Evolutionary conservation across 2,329 filamentous ascomycete genomes (phyloP).

Genomic region (Curvularia spicifera): DNA sequence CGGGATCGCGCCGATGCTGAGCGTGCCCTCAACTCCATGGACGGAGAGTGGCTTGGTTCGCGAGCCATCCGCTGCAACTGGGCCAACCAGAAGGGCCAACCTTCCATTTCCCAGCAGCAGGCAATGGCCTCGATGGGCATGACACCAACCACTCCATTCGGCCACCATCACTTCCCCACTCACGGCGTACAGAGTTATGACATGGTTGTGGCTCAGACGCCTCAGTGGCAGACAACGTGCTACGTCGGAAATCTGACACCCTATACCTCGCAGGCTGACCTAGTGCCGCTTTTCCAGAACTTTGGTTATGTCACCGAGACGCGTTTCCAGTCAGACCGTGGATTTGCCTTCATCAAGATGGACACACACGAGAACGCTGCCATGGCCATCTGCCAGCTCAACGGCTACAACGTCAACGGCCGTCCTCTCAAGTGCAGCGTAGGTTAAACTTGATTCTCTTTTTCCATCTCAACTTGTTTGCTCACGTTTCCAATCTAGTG

Average conservation of each 20-base stretch:
- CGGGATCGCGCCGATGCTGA: conserved; percentile 92
- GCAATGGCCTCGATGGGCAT: conserved; percentile 97
- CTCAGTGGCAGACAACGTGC: conserved; percentile 96
- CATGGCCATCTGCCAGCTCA: conserved; percentile 97
- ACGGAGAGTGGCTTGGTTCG: conserved; percentile 98
- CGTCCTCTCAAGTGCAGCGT: conserved; percentile 98
- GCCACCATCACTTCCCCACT: conserved; percentile 96
- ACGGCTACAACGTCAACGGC: conserved; percentile 97
- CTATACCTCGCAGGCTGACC: conserved; percentile 94
- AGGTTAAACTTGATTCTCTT: conserved; percentile 57
- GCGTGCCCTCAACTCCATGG: conserved; percentile 96
- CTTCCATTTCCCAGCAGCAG: conserved; percentile 96
- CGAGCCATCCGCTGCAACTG: conserved; percentile 99
- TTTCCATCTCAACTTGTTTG: conserved; percentile 20
- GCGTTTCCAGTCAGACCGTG: conserved; percentile 95
- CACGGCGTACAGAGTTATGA: conserved; percentile 97
- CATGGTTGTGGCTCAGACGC: conserved; percentile 93
- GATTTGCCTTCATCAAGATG: conserved; percentile 99
- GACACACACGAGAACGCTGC: conserved; percentile 97
- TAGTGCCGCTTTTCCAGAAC: conserved; percentile 98
- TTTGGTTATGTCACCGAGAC: conserved; percentile 98
- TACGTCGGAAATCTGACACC: conserved; percentile 98
- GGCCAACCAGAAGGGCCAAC: conserved; percentile 99
- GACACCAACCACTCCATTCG: conserved; percentile 95
- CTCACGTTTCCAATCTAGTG: conserved; percentile 67